Conservation (phyloP, 2,329 filamentous ascomycete genomes). For the Exophiala oligosperma region DNA sequence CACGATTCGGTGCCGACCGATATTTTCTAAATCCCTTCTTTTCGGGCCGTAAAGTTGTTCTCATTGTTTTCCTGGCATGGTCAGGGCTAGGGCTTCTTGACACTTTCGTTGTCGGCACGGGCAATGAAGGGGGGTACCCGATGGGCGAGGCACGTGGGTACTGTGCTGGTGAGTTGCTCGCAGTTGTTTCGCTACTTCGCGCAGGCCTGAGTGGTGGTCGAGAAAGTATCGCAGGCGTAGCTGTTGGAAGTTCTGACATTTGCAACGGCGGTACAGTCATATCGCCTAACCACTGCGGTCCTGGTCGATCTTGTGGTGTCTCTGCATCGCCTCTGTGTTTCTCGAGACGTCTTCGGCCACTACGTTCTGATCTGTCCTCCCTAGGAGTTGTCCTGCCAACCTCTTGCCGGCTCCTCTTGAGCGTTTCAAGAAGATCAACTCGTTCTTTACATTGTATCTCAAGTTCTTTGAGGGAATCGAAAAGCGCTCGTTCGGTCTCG, state of each 20-base stretch:
- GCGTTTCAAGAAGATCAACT: conserved; percentile 80
- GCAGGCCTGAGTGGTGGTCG: conserved; percentile 44
- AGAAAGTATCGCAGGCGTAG: conserved; percentile 60
- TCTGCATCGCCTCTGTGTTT: conserved; percentile 23
- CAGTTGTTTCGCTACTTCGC: conserved; percentile 34
- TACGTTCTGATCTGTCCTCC: conserved; percentile 21
- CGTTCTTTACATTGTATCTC: conserved; percentile 92
- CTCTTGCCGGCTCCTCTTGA: conserved; percentile 63
- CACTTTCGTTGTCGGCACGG: conserved; percentile 40
- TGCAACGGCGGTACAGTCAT: conserved; percentile 79
- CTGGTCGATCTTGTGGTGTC: conserved; percentile 20
- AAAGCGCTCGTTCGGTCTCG: conserved; percentile 80
- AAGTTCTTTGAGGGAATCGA: conserved; percentile 77
- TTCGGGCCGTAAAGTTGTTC: conserved; percentile 54
- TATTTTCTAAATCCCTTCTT: conserved; percentile 49
- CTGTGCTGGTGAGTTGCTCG: conserved; percentile 7
- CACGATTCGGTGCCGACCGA: conserved; percentile 46
- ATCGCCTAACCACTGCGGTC: conserved; percentile 66
- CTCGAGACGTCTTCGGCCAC: conserved; percentile 22
- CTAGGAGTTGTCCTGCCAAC: conserved; percentile 26
- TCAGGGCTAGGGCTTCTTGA: conserved; percentile 64
- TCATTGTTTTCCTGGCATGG: conserved; percentile 55
- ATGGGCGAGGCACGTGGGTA: conserved; percentile 13
- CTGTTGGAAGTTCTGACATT: conserved; percentile 79
- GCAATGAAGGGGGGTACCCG: conserved; percentile 36